Base-by-base conservation (phyloP, 345 rosid genomes). In the Citrus sp. region DNA sequence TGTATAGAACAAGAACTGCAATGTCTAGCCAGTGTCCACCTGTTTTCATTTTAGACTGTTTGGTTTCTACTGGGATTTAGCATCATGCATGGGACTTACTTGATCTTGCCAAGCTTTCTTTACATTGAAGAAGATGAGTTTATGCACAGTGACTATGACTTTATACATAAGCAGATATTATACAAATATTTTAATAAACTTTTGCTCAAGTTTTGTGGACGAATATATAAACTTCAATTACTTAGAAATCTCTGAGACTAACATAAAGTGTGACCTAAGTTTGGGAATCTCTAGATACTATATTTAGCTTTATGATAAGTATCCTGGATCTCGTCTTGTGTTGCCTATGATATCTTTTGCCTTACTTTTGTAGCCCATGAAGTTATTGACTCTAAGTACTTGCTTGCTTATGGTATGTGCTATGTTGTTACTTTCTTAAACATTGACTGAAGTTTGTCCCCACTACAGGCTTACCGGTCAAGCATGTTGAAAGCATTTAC, bases 401-500 rank as follows among this genome's bases (percentile, higher is more conserved):
- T 72, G 40, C 67, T 24, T 27, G 54, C 76, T 70, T 27, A 51
- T 25, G 54, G 56, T 54, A 56, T 34, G n/a, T 51, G 24, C 37
- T 56, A 14, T 66, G 60, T 5, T 70, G 35, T 32, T 63, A 32
- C 67, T 78, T 24, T 69, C 13, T 59, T 46, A 19, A 30, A 24
- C 32, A 54, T 78, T 79, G 28, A 70, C 56, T 42, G 46, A 75
- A 46, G 58, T 74, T 30, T 80, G n/a, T 78, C 30, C 73, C 25
- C 67, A 58, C 70, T 58, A 12, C 83, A 95, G 97, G 92, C 85
- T 24, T 95, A 95, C 76, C 93, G 99, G 80, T 89, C 93, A 80
- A 95, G 98, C 92, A 89, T 95, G 99, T 82, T 95, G 84, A 95
- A 93, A 84, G 97, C 98, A 76, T 93, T 91, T 82, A 92, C 85